Base-by-base conservation (phyloP, 2,329 filamentous ascomycete genomes). In the Fusarium denticulatum region DNA sequence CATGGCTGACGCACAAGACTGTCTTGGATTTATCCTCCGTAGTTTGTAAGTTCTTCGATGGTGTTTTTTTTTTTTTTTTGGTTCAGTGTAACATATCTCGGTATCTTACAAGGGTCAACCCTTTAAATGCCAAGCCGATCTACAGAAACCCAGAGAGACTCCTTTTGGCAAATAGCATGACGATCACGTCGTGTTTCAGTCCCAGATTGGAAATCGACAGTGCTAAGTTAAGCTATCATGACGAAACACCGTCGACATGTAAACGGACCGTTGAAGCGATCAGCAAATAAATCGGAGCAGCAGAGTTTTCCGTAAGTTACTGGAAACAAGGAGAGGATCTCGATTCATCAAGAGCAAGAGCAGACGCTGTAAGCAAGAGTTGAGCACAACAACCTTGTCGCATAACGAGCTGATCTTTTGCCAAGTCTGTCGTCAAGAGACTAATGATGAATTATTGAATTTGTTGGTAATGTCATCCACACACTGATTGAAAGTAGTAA, bases 71-170 rank as follows among this genome's bases (percentile, higher is more conserved):
- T 24, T 32, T 18, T 32, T 32, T 67, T 67, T 49, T 28, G 22
- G 45, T 50, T 58, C 37, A 56, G 62, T 64, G 64, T 40, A 40
- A 74, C 67, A 55, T 28, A 36, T 45, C 36, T 52, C 14, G 45
- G 46, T 49, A 28, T 45, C n/a, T 22, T 39, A 26, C 28, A 46
- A 61, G 64, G 59, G 43, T 68, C 56, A 50, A 53, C 49, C 60
- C 52, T 49, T 55, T 46, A 40, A 46, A 58, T 68, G 71, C 71
- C 71, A 71, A 64, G 67, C 67, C 55, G 71, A 73, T 74, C 71
- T 73, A 68, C 71, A 74, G 59, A 71, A 74, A 69, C 71, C 67
- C 6, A 60, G 50, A 55, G 45, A n/a, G 45, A 45, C 55, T 26
- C 39, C 32, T 61, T 64, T 16, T 26, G 46, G 67, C 24, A 72